phyloP scores from a whole-genome alignment of 306 rosid species.

The Glycine latifolia region DNA sequence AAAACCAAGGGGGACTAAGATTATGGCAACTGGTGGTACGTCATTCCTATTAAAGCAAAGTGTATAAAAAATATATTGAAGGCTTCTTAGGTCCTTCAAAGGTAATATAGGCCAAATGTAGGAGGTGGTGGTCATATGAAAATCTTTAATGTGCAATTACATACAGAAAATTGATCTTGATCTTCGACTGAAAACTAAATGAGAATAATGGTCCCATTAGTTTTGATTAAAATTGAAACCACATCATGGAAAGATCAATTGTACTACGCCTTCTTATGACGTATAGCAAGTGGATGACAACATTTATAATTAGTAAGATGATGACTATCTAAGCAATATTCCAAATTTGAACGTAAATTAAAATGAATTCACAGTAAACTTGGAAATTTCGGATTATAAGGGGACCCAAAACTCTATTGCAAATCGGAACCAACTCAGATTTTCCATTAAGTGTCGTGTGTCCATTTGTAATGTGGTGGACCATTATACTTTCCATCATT shows the following conservation, averaged over 20 bases:
- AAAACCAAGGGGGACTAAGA: not conserved
- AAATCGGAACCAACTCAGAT: constrained; percentile 41
- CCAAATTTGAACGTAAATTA: constrained; percentile 41
- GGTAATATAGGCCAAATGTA: constrained; percentile 7
- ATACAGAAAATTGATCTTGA: constrained; percentile 8
- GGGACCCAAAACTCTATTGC: constrained; percentile 45
- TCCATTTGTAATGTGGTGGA: constrained; percentile 40
- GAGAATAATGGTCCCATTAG: constrained; percentile 38
- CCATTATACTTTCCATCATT: constrained; percentile 37
- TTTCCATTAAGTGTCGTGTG: constrained; percentile 13
- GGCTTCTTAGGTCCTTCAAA: constrained; percentile 34
- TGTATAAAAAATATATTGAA: constrained; percentile 11
- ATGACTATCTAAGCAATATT: constrained; percentile 27
- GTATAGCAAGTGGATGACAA: constrained; percentile 38
- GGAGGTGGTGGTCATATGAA: constrained; percentile 23
- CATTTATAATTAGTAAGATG: constrained; percentile 37
- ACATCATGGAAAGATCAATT: constrained; percentile 22
- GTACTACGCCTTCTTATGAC: too few species aligned
- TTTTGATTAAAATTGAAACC: constrained; percentile 49
- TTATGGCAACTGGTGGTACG: not conserved
- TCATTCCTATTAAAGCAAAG: constrained; percentile 23
- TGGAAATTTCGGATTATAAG: constrained; percentile 12
- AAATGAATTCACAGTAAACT: constrained; percentile 30
- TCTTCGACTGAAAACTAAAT: constrained; percentile 22
- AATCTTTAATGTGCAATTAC: not conserved